These are phyloP conservation scores for Jatropha podagrica DNA, from an alignment of 441 rosid species.

Conservation along the genomic window DNA sequence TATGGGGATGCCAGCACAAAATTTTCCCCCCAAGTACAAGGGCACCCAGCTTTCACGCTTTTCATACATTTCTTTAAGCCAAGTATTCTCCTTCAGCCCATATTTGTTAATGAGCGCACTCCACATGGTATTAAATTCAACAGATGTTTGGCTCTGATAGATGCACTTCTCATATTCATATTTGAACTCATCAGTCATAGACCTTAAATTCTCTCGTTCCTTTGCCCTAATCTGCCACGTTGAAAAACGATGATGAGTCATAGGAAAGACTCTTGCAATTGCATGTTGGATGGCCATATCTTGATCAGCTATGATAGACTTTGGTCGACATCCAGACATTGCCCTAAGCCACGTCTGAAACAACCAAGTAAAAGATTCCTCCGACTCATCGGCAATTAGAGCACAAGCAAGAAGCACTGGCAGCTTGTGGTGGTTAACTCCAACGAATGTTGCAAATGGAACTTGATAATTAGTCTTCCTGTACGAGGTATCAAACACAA, in stretches of 20 bases:
- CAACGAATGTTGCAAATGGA: conserved; percentile 77
- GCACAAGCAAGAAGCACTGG: conserved; percentile 88
- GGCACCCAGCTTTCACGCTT: conserved; percentile 84
- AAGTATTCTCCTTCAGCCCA: conserved; percentile 53
- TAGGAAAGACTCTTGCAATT: conserved; percentile 61
- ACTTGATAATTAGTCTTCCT: conserved; percentile 53
- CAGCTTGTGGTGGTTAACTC: conserved; percentile 83
- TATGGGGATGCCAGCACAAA: conserved; percentile 78
- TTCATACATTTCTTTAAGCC: conserved; percentile 74
- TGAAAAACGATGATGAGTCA: conserved; percentile 75
- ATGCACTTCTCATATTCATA: conserved; percentile 74
- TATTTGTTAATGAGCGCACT: conserved; percentile 59
- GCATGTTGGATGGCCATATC: conserved; percentile 70
- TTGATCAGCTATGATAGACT: conserved; percentile 77
- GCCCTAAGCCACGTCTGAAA: conserved; percentile 81
- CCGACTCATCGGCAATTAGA: conserved; percentile 59
- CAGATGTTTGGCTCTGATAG: conserved; percentile 62
- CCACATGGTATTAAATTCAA: conserved; percentile 68
- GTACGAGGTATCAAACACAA: conserved; percentile 75
- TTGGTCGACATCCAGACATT: conserved; percentile 69
- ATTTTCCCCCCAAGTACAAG: conserved; percentile 56
- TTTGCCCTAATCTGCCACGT: conserved; percentile 66
- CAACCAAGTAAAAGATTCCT: conserved; percentile 75
- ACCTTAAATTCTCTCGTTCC: conserved; percentile 56
- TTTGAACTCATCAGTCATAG: conserved; percentile 56